Base-by-base conservation (phyloP, 352 stramenopile genomes). In the Poterioochromonas sp. region DNA sequence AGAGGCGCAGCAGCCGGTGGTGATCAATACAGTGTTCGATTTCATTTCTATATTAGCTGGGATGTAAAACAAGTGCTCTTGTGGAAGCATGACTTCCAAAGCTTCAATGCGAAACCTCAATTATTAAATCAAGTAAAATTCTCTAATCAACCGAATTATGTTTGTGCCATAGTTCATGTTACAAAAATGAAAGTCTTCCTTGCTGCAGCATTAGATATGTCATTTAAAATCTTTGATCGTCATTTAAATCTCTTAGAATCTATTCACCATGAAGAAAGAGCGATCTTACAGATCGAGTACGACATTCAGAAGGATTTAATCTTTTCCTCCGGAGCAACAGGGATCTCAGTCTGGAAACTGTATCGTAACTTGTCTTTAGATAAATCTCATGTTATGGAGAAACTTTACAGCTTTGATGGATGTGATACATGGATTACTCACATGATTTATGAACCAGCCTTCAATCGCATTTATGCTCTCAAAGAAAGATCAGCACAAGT, bases 191-290 rank as follows among this genome's bases (percentile, higher is more conserved):
- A 58, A 74, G 29, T 74, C 1, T 74, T 74, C 29, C 5, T 74
- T 40, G 65, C 5, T n/a, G 39, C 65, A 26, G 37, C 65, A 51
- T 54, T 74, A 39, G 65, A 74, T 54, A 74, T 74, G 65, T 37
- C 65, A 39, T 74, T 74, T 37, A 74, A 54, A 39, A 15, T 74
- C 8, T 74, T 37, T 15, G 65, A 74, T 39, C 35, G 29, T 12
- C 51, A 29, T 40, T 37, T 74, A 37, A 35, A 35, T 74, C n/a
- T 74, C 0, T 22, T 74, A 20, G 65, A 74, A 74, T 74, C 65
- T n/a, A 74, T 74, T 74, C 37, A 54, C 22, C 65, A 74, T 54
- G 65, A 74, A 54, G 65, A 74, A 74, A 29, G 65, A 51, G 65
- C 41, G 11, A 74, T 74, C n/a, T 74, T 74, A 35, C 3, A 74